Evolutionary conservation across 208 protist species (phyloP), one percentile per base, ranked within the genome.

Genomic region (Porcisia hertigi): DNA sequence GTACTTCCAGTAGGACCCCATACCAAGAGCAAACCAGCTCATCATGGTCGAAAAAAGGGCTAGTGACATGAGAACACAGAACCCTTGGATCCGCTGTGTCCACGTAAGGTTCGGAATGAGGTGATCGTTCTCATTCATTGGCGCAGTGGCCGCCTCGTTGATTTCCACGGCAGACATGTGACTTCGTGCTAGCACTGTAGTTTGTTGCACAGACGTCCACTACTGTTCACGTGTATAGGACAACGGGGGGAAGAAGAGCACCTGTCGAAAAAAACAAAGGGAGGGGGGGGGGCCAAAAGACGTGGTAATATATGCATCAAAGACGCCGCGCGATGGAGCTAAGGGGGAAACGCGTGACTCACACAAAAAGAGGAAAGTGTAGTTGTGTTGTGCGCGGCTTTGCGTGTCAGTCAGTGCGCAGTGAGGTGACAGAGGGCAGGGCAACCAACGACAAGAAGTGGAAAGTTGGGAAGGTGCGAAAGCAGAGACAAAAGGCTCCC

Each of bases 1-100:
- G 83, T 97, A 98, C 78, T 96, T 94, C 88, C 92, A 95, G 81
- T 95, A 97, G 53, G 80, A 67, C 11, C 91, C 86, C 67, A 92
- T 88, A 5, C 77, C 79, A 8, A 97, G 62, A 2, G 95, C 91
- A n/a, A 97, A 72, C 88, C 89, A 98, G 49, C 90, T 88, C 87
- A 97, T 91, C 25, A 93, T 25, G 18, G 78, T 93, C 14, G 92
- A 80, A 75, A 97, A 94, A 39, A 96, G 79, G 0, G 86, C 90
- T 20, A 98, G 73, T 3, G 92, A 88, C 36, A 93, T 76, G 72
- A 92, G 95, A 8, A 95, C n/a, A 4, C 93, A 66, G 76, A 91
- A 98, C 3, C 93, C 92, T 72, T 96, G 87, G 60, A 97, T 81
- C 18, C 95, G 84, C 73, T 94, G 83, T 20, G 79, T 83, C 91